Base-by-base conservation (phyloP, 2,329 filamentous ascomycete species). In the Magnaporthiopsis rhizophila region DNA sequence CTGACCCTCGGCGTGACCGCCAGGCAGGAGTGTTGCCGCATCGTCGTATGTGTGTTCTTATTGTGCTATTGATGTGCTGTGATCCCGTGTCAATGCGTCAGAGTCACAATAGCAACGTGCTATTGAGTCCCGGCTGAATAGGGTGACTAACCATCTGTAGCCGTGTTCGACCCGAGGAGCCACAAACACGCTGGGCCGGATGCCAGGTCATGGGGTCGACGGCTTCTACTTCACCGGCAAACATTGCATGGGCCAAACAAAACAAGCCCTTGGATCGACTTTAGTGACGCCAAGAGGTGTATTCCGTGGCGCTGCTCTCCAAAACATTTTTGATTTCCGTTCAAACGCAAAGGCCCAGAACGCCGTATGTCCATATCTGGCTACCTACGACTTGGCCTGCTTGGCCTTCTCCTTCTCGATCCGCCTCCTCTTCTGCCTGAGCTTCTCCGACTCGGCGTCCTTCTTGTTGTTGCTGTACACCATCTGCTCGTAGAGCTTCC, bases 401-500 rank as follows among this genome's bases (percentile, higher is more conserved):
- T 62, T 62, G 65, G 73, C 76, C 74, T 77, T 75, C 75, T 83
- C 76, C 75, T 81, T 92, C 79, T 98, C 95, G 67, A 97, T 77
- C 84, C 87, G 96, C 79, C 95, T 90, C 77, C 91, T 87, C 89
- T 99, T 99, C 65, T 83, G 85, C 70, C 93, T 85, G 75, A 99
- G 79, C 79, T 89, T 90, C 80, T 94, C 89, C 61, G 94, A 91
- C 80, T 97, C 92, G 32, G 87, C 89, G 69, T 94, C 94, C 82
- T 92, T 91, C 84, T 95, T 93, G 79, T 89, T 93, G 78, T 97
- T 97, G 67, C 88, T 92, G 78, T 96, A 96, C 73, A 92, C 84
- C 91, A 99, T 99, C 81, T 97, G 95, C 82, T 98, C 95, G 69
- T 94, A 89, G 72, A 97, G 81, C 87, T 97, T 97, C 72, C 95